Evolutionary conservation across 257 asterid genomes (phyloP).

Genomic region (Dorcoceras hygrometricum): DNA sequence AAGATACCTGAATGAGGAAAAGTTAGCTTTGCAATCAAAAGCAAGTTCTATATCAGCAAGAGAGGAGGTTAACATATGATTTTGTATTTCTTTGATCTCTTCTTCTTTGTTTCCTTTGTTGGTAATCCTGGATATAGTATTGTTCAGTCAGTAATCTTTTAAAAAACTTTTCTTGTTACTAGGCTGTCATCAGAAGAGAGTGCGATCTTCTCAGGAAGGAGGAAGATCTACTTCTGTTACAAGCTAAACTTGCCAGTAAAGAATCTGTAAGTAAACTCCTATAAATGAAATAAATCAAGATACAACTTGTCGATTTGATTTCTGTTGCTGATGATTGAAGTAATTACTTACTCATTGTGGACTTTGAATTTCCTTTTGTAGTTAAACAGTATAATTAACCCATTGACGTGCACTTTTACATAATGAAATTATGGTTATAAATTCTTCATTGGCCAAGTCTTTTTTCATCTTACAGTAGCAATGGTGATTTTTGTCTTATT

Average conservation of each 20-base stretch:
- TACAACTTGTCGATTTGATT: conserved; percentile 1
- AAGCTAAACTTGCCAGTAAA: conserved; percentile 59
- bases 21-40: conserved; percentile 47
- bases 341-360: neutral
- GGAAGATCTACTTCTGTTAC: conserved; percentile 63
- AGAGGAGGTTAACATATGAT: conserved; percentile 63
- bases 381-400: neutral
- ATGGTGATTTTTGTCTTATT: too few relatives aligned
- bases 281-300: neutral
- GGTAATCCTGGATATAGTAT: conserved; percentile 15
- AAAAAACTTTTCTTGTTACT: conserved; percentile 20
- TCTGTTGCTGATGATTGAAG: conserved; percentile 17
- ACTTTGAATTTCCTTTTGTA: neutral
- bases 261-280: conserved; percentile 63
- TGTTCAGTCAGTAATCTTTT: conserved; percentile 20
- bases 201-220: conserved; percentile 63
- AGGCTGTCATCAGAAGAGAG: conserved; percentile 67
- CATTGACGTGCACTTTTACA: neutral
- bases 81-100: conserved; percentile 3
- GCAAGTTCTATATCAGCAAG: conserved; percentile 58
- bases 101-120: neutral
- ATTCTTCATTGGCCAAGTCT: too few relatives aligned
- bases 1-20: conserved; percentile 46
- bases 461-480: too few relatives aligned
- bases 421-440: too few relatives aligned